A percentile compares a stretch with the other conserved stretches of the same genome.
Evolutionary conservation across 1,284 basidiomycete genomes (phyloP).

Genomic region (Anthracocystis walkeri): DNA sequence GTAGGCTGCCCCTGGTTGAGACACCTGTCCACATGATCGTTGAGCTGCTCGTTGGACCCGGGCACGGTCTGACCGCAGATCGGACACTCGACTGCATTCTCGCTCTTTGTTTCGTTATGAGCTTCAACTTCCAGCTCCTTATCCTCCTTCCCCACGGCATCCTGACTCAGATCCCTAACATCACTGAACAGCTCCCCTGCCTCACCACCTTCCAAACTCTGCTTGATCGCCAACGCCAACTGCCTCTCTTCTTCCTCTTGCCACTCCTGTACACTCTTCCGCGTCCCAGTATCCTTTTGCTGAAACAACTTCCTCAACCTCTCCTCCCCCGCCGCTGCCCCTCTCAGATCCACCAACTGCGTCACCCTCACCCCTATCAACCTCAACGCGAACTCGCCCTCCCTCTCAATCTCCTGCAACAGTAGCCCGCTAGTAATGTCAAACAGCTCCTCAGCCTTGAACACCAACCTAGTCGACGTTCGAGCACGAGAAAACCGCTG

Average conservation of each 20-base stretch:
- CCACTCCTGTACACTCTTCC: constrained; percentile 20
- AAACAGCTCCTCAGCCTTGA: constrained; percentile 59
- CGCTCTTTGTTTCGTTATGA: background rate
- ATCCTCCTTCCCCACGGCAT: background rate
- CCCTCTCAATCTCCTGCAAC: constrained; percentile 48
- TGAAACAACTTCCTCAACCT: constrained; percentile 43
- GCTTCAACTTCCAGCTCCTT: background rate
- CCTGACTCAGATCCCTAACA: constrained; percentile 38
- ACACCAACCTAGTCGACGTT: constrained; percentile 33
- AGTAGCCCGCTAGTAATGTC: constrained; percentile 47
- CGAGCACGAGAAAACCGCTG: constrained; percentile 63
- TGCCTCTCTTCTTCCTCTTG: constrained; percentile 49
- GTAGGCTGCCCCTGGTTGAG: constrained; percentile 17
- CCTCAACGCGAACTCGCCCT: constrained; percentile 47
- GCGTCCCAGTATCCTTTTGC: constrained; percentile 2
- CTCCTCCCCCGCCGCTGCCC: constrained; percentile 41
- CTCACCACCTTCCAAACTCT: constrained; percentile 28
- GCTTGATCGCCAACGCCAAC: constrained; percentile 45
- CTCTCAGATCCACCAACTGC: constrained; percentile 52
- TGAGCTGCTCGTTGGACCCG: constrained; percentile 47
- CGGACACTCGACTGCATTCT: constrained; percentile 26
- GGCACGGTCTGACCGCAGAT: constrained; percentile 32
- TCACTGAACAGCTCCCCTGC: constrained; percentile 24
- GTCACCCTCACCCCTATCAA: constrained; percentile 63
- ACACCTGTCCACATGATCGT: constrained; percentile 52